These are phyloP conservation scores for Hymenoscyphus scutula DNA, from an alignment of 2,329 filamentous ascomycete species.

Conservation along the genomic window DNA sequence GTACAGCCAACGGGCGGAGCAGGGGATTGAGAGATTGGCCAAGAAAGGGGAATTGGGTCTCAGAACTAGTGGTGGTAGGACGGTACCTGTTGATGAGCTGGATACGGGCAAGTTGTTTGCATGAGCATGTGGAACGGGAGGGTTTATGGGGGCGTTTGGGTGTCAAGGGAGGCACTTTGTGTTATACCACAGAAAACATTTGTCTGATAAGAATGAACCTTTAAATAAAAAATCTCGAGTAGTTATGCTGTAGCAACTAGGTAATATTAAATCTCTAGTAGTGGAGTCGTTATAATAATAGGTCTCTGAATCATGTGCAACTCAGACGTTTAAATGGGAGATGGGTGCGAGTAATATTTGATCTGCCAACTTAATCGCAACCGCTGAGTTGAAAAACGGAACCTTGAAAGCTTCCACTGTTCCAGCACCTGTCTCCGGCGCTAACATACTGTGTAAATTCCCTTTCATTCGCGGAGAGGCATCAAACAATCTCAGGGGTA, in stretches of 20 bases:
- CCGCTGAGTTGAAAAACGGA: too few relatives aligned
- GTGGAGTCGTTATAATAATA: too few relatives aligned
- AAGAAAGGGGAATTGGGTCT: conserved; percentile 78
- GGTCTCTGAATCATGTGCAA: too few relatives aligned
- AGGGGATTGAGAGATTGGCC: conserved; percentile 66
- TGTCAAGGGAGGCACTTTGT: neutral
- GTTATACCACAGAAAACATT: neutral
- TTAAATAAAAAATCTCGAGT: neutral
- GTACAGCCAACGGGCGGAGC: conserved; percentile 75
- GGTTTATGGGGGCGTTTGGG: conserved; percentile 5
- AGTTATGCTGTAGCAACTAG: neutral
- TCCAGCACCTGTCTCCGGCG: too few relatives aligned
- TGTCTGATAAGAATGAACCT: neutral
- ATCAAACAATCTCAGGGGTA: too few relatives aligned
- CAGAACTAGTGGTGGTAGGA: conserved; percentile 61
- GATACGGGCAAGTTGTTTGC: conserved; percentile 77
- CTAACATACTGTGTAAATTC: too few relatives aligned
- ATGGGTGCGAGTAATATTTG: too few relatives aligned
- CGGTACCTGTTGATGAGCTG: conserved; percentile 64
- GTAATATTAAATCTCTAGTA: neutral
- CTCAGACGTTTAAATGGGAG: too few relatives aligned
- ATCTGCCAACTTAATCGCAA: too few relatives aligned
- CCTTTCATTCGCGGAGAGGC: too few relatives aligned
- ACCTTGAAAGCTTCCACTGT: too few relatives aligned
- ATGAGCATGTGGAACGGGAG: conserved; percentile 40